Evolutionary conservation across 2,329 filamentous ascomycete genomes (phyloP).

Genomic region (Calonectria pauciramosa): DNA sequence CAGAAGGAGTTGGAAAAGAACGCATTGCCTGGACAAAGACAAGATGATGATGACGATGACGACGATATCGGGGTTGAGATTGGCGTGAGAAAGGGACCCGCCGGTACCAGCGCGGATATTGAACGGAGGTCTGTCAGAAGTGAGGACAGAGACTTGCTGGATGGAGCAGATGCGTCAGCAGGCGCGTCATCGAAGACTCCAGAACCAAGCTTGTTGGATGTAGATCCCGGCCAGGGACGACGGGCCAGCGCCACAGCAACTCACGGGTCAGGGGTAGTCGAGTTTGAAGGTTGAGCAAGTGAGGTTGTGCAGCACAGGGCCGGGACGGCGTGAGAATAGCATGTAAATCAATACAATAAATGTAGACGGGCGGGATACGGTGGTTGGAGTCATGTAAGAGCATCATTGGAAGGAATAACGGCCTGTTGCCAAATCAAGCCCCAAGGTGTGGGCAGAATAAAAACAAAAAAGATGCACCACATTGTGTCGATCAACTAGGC

Average conservation of each 20-base stretch:
- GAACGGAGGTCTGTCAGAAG: conserved; percentile 76
- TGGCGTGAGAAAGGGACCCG: conserved; percentile 53
- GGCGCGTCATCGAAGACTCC: conserved; percentile 57
- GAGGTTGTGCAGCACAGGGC: not conserved
- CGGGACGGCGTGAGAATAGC: conserved; percentile 14
- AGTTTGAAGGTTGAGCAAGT: conserved; percentile 56
- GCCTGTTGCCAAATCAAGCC: conserved; percentile 24
- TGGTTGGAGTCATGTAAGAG: conserved; percentile 28
- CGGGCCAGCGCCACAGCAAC: conserved; percentile 46
- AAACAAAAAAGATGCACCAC: conserved; percentile 17
- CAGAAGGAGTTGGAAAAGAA: conserved; percentile 92
- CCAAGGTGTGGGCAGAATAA: conserved; percentile 19
- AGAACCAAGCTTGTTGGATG: conserved; percentile 53
- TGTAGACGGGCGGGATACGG: conserved; percentile 27
- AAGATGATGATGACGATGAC: conserved; percentile 79
- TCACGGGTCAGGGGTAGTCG: conserved; percentile 54
- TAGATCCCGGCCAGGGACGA: conserved; percentile 44
- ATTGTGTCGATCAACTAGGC: not conserved
- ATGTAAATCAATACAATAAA: conserved; percentile 35
- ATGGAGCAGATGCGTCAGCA: conserved; percentile 80
- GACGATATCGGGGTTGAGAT: conserved; percentile 64
- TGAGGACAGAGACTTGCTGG: conserved; percentile 78
- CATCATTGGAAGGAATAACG: conserved; percentile 27
- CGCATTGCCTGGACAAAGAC: conserved; percentile 72
- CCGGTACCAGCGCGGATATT: conserved; percentile 63